These are phyloP conservation scores for Eutrema japonicum DNA, from an alignment of 345 rosid species.

Conservation along the genomic window DNA sequence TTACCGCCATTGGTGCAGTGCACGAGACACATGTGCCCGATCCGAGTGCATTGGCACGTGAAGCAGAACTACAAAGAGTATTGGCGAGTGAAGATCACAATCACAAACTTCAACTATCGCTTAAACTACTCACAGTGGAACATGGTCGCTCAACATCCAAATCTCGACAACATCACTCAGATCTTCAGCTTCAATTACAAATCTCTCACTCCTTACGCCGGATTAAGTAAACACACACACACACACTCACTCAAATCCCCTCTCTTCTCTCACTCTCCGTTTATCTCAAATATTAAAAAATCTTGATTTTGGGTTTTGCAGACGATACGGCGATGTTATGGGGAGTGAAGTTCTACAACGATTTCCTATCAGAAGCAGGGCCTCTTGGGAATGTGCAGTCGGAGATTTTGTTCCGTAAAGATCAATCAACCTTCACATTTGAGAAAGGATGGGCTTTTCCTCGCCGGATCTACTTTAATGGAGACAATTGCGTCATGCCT, in stretches of 20 bases:
- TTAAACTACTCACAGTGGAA: constrained; percentile 88
- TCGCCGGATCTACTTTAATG: constrained; percentile 79
- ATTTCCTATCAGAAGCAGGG: constrained; percentile 81
- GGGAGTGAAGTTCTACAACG: constrained; percentile 89
- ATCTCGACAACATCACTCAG: constrained; percentile 74
- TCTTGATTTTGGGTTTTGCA: constrained; percentile 41
- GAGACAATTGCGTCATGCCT: constrained; percentile 94
- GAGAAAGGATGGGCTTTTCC: constrained; percentile 98
- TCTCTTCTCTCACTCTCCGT: constrained; percentile 9
- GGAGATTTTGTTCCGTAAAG: constrained; percentile 82
- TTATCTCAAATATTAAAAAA: constrained; percentile 3
- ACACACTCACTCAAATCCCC: not conserved
- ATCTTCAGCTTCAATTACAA: constrained; percentile 78
- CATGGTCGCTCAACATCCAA: constrained; percentile 86
- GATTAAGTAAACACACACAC: constrained; percentile 59
- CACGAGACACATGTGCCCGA: constrained; percentile 88
- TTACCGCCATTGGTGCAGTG: constrained; percentile 67
- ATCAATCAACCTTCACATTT: constrained; percentile 68
- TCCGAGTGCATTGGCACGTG: constrained; percentile 88
- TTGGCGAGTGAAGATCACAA: constrained; percentile 90
- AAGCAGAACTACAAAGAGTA: constrained; percentile 87
- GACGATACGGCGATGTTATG: constrained; percentile 92
- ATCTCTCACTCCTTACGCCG: constrained; percentile 73
- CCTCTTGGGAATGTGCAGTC: constrained; percentile 84
- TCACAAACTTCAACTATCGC: constrained; percentile 81